Conservation (phyloP, 2,329 filamentous ascomycete genomes). For the Eurotiales sp. region DNA sequence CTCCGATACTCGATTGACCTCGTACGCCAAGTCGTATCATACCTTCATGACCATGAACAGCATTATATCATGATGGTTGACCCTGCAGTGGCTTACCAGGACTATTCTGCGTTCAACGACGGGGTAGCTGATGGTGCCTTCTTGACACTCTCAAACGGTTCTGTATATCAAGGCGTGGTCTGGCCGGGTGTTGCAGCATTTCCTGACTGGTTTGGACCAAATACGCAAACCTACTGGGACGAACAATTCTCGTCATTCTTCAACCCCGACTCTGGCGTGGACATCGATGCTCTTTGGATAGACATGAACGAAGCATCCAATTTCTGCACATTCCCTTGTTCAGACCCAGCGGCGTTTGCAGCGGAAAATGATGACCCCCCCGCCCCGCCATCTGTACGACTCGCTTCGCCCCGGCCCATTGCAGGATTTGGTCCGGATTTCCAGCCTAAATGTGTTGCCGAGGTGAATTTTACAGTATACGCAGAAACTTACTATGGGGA, state of each 20-base stretch:
- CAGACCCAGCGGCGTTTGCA: conserved; percentile 51
- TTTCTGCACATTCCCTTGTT: conserved; percentile 56
- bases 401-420: conserved; percentile 61
- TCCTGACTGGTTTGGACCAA: conserved; percentile 72
- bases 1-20: conserved; percentile 35
- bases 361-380: conserved; percentile 50
- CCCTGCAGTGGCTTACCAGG: conserved; percentile 37
- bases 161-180: conserved; percentile 59
- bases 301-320: conserved; percentile 62
- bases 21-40: conserved; percentile 63
- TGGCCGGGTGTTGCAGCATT: conserved; percentile 73
- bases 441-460: conserved; percentile 49
- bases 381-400: conserved; percentile 58
- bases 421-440: conserved; percentile 67
- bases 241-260: conserved; percentile 66
- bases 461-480: conserved; percentile 5
- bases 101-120: conserved; percentile 51
- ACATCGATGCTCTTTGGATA: conserved; percentile 76
- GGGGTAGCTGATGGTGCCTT: conserved; percentile 58
- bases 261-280: conserved; percentile 58
- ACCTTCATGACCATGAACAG: conserved; percentile 64
- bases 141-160: conserved; percentile 52
- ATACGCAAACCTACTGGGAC: conserved; percentile 66
- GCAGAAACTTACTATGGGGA: conserved; percentile 11
- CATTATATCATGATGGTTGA: conserved; percentile 78